Conservation (phyloP, 148 eudicot species). For the Chenopodium quinoa region DNA sequence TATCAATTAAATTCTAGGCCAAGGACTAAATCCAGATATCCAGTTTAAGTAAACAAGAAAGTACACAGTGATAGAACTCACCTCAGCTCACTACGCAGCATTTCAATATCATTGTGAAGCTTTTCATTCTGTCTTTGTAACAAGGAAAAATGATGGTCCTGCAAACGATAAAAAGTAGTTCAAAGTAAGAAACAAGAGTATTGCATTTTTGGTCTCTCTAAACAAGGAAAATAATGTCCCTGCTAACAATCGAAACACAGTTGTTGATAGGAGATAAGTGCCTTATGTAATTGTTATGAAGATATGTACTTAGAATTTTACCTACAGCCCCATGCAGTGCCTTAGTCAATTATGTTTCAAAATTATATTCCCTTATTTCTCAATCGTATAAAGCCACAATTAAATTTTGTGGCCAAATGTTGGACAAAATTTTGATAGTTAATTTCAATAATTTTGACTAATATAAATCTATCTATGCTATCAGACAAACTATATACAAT, state of each 20-base stretch:
- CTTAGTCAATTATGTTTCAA: no score
- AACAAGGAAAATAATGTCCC: not conserved
- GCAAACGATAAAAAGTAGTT: slow-evolving; percentile 20
- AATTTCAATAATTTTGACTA: no score
- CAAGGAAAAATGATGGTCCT: slow-evolving; percentile 70
- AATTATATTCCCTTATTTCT: no score
- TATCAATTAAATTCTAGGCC: not conserved
- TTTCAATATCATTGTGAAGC: slow-evolving; percentile 64
- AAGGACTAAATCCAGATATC: not conserved
- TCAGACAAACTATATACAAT: no score
- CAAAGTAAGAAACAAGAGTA: slow-evolving; percentile 10
- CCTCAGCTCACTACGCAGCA: slow-evolving; percentile 67
- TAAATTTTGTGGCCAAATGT: no score
- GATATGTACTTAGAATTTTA: not conserved
- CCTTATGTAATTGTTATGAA: not conserved
- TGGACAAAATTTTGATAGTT: no score
- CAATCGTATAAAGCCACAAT: no score
- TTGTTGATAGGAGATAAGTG: not conserved
- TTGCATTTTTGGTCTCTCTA: not conserved
- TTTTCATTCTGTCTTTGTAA: slow-evolving; percentile 70
- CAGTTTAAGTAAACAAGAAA: not conserved
- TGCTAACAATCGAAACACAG: not conserved
- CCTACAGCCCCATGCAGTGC: not conserved
- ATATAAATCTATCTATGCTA: no score
- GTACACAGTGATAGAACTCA: slow-evolving; percentile 17